Conservation (phyloP, 164 flowering plant genomes). For the Liquidambar formosana region DNA sequence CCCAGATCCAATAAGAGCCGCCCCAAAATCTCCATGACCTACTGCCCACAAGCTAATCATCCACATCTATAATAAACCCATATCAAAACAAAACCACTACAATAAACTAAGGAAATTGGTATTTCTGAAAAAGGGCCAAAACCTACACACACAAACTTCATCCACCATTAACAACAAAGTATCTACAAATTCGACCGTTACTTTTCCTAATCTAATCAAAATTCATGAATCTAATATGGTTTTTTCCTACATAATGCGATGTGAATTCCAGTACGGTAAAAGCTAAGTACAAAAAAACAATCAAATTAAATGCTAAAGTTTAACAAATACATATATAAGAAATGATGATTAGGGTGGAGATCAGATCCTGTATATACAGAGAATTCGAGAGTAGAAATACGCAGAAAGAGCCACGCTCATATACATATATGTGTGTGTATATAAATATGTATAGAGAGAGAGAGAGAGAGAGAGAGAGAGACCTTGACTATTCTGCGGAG, state of each 20-base stretch:
- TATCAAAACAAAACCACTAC: background rate
- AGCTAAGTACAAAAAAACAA: background rate
- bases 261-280: background rate
- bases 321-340: background rate
- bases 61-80: background rate
- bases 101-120: background rate
- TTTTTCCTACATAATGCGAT: no score
- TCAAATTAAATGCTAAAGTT: no score
- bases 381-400: background rate
- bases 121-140: no score
- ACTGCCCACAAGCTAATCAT: background rate
- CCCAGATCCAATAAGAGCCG: background rate
- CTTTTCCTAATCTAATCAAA: background rate
- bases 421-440: background rate
- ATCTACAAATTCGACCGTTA: background rate
- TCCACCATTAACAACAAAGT: background rate
- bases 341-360: background rate
- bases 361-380: background rate
- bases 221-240: background rate
- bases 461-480: conserved; percentile 7
- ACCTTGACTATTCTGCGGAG: conserved; percentile 74
- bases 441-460: no score
- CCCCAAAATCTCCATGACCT: background rate
- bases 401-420: no score
- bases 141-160: background rate